Percentiles rank a stretch among this genome's conserved stretches.
Evolutionary conservation across 208 protist genomes (phyloP).

Genomic region (Crithidia mellificae): DNA sequence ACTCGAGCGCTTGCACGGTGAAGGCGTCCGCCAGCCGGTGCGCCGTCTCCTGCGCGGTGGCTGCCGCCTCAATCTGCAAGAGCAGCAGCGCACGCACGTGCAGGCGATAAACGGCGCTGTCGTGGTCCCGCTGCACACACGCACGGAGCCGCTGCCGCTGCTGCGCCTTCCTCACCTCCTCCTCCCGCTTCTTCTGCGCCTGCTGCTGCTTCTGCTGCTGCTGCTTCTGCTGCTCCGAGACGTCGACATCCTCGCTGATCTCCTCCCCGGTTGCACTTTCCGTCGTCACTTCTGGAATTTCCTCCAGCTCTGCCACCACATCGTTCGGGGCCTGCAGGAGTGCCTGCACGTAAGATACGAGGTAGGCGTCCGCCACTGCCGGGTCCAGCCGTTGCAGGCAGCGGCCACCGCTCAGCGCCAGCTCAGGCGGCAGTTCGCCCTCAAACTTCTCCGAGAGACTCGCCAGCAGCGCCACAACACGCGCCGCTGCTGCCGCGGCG

Average conservation of each 20-base stretch:
- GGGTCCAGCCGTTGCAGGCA: constrained; percentile 31
- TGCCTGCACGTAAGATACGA: background rate
- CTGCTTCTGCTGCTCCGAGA: too few relatives aligned
- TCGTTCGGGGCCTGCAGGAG: background rate
- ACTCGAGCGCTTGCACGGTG: background rate
- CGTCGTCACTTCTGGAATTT: too few relatives aligned
- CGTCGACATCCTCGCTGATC: background rate
- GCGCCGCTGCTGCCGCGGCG: too few relatives aligned
- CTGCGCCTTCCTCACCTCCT: too few relatives aligned
- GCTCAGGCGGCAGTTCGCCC: constrained; percentile 33
- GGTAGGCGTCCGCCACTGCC: constrained; percentile 21
- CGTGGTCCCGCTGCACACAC: background rate
- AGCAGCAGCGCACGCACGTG: constrained; percentile 21
- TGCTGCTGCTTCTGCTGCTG: background rate
- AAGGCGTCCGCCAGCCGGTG: constrained; percentile 1
- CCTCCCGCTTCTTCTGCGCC: too few relatives aligned
- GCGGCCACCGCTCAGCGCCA: constrained; percentile 36
- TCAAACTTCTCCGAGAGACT: constrained; percentile 32
- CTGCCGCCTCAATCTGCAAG: constrained; percentile 27
- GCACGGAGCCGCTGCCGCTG: constrained; percentile 2
- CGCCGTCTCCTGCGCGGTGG: constrained; percentile 1
- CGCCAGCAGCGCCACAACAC: constrained; percentile 45
- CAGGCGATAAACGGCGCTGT: background rate
- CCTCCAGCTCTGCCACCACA: too few relatives aligned
- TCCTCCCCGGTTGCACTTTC: background rate